Conservation (phyloP, 768 basidiomycete species). For the Tubosaeta sp. region DNA sequence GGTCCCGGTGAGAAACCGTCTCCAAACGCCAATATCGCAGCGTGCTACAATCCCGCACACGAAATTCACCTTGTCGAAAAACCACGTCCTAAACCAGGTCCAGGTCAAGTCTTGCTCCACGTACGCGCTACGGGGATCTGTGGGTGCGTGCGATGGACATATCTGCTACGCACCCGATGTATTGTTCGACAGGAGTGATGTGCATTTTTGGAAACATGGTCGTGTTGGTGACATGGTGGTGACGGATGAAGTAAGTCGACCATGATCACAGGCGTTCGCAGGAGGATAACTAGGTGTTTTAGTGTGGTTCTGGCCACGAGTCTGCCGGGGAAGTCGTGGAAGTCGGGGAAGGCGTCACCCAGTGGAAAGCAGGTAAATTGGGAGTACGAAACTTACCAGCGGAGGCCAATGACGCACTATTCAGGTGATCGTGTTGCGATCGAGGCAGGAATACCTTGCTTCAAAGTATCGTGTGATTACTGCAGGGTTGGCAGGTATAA, state of each 20-base stretch:
- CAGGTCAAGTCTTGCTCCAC: slow-evolving; percentile 62
- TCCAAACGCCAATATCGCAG: slow-evolving; percentile 50
- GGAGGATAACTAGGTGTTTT: not conserved
- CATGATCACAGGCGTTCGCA: not conserved
- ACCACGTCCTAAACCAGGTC: slow-evolving; percentile 54
- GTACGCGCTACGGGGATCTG: slow-evolving; percentile 69
- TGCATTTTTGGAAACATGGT: slow-evolving; percentile 73
- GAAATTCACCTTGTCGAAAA: slow-evolving; percentile 68
- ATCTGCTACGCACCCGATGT: not conserved
- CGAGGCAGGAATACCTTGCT: slow-evolving; percentile 67
- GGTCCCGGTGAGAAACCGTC: slow-evolving; percentile 47
- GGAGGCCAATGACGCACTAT: slow-evolving; percentile 2
- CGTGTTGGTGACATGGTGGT: slow-evolving; percentile 69
- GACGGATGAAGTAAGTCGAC: slow-evolving; percentile 51
- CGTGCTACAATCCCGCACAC: slow-evolving; percentile 59
- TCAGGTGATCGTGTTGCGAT: slow-evolving; percentile 65
- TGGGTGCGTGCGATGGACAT: slow-evolving; percentile 40
- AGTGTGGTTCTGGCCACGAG: slow-evolving; percentile 71
- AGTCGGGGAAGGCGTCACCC: slow-evolving; percentile 60
- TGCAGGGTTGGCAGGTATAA: slow-evolving; percentile 66
- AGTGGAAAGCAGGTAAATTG: slow-evolving; percentile 54
- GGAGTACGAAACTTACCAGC: not conserved
- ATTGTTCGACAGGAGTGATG: slow-evolving; percentile 49
- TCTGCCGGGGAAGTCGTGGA: slow-evolving; percentile 65
- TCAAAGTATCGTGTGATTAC: slow-evolving; percentile 53